Conservation (phyloP, 139 green algal genomes). For the Coelastrella sp. region DNA sequence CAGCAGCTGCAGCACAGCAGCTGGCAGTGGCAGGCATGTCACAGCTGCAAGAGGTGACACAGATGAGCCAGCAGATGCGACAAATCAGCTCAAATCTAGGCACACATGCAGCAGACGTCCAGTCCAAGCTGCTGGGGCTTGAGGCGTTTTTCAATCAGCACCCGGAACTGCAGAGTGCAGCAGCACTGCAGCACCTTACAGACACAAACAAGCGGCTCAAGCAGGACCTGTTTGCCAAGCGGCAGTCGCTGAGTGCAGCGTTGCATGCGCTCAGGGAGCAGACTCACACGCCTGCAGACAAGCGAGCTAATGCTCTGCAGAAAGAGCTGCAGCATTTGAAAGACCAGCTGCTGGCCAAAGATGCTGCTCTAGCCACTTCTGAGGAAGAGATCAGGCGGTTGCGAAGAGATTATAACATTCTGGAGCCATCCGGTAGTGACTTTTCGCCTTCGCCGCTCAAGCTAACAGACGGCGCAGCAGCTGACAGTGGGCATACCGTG, state of each 20-base stretch:
- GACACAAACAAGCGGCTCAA: not conserved
- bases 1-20: slow-evolving; percentile 6
- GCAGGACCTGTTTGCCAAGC: not conserved
- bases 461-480: too few species aligned
- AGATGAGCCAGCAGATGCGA: not conserved
- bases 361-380: not conserved
- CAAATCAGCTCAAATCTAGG: not conserved
- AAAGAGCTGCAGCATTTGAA: not conserved
- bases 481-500: too few species aligned
- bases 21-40: not conserved
- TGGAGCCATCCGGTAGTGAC: too few species aligned
- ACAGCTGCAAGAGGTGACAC: slow-evolving; percentile 15
- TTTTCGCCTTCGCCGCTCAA: too few species aligned
- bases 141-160: slow-evolving; percentile 5
- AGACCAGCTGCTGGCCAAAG: not conserved
- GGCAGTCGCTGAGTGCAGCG: not conserved
- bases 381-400: slow-evolving; percentile 15
- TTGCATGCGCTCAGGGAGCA: not conserved
- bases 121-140: not conserved
- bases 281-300: slow-evolving; percentile 10
- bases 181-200: not conserved
- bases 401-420: not conserved
- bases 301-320: not conserved
- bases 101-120: not conserved
- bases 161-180: not conserved